These are phyloP conservation scores for Coemansia sp. DNA, from an alignment of 192 early-diverging fungal genomes.

Conservation along the genomic window DNA sequence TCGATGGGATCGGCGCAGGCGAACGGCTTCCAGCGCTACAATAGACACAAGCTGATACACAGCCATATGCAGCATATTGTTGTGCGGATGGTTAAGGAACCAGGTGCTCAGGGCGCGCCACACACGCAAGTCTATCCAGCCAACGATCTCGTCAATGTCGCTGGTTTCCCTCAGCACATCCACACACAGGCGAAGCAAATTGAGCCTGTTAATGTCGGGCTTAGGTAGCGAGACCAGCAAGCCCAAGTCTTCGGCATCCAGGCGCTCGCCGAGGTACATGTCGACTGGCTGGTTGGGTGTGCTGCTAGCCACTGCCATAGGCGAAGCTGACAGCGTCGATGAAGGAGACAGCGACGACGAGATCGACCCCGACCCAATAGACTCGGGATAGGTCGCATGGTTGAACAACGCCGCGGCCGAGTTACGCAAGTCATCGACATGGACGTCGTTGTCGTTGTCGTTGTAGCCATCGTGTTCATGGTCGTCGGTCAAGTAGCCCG, in stretches of 20 bases:
- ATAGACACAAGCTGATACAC: slow-evolving; percentile 48
- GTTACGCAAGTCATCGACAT: slow-evolving; percentile 33
- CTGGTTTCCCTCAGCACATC: slow-evolving; percentile 47
- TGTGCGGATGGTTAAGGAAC: slow-evolving; percentile 54
- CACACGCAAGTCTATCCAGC: slow-evolving; percentile 53
- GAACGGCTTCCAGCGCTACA: slow-evolving; percentile 39
- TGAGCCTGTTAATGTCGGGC: slow-evolving; percentile 36
- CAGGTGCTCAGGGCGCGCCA: slow-evolving; percentile 49
- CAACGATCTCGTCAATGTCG: slow-evolving; percentile 42
- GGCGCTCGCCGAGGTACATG: slow-evolving; percentile 12
- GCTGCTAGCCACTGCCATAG: slow-evolving; percentile 41
- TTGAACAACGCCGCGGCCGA: slow-evolving; percentile 44
- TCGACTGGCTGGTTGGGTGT: slow-evolving; percentile 32
- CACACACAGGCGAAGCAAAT: slow-evolving; percentile 36
- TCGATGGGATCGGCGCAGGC: slow-evolving; percentile 29
- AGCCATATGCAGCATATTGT: slow-evolving; percentile 44
- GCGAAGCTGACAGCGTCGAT: slow-evolving; percentile 50
- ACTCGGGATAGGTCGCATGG: slow-evolving; percentile 32
- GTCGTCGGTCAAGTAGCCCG: slow-evolving; percentile 1
- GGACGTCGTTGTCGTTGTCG: slow-evolving; percentile 10
- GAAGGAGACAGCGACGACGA: slow-evolving; percentile 54
- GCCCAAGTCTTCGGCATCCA: slow-evolving; percentile 42
- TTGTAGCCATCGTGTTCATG: slow-evolving; percentile 9
- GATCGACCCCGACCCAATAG: slow-evolving; percentile 39
- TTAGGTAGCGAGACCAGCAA: slow-evolving; percentile 39